A percentile compares a stretch with the other conserved stretches of the same genome.
phyloP scores from a whole-genome alignment of 306 rosid species.

The Acacia crassicarpa region DNA sequence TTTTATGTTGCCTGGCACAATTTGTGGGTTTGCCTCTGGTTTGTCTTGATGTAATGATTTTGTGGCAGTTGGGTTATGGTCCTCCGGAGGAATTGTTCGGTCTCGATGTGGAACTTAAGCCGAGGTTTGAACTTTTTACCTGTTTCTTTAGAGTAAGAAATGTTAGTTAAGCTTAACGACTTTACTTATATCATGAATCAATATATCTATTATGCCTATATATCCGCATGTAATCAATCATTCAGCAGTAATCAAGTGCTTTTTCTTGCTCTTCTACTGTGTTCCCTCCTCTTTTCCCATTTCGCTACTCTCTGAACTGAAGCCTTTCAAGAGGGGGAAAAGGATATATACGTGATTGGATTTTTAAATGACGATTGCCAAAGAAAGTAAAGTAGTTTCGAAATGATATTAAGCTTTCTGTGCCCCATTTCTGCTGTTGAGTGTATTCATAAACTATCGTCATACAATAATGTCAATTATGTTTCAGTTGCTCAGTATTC shows the following conservation, averaged over 20 bases:
- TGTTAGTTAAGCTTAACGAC: background rate
- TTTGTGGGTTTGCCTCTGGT: background rate
- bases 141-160: background rate
- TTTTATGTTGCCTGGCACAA: background rate
- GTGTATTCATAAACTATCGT: background rate
- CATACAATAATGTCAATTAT: background rate
- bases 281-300: background rate
- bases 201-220: background rate
- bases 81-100: conserved; percentile 74
- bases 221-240: background rate
- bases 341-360: background rate
- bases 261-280: background rate
- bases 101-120: conserved; percentile 59
- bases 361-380: background rate
- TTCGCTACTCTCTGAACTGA: too few species aligned
- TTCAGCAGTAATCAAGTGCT: background rate
- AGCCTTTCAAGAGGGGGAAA: background rate
- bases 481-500: background rate
- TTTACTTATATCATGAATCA: background rate
- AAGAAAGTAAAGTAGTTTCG: background rate
- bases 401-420: background rate
- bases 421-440: background rate
- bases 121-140: conserved; percentile 46
- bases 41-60: conserved; percentile 18
- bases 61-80: conserved; percentile 62